Conservation (phyloP, 331 rosid genomes). For the Pyracantha coccinea region DNA sequence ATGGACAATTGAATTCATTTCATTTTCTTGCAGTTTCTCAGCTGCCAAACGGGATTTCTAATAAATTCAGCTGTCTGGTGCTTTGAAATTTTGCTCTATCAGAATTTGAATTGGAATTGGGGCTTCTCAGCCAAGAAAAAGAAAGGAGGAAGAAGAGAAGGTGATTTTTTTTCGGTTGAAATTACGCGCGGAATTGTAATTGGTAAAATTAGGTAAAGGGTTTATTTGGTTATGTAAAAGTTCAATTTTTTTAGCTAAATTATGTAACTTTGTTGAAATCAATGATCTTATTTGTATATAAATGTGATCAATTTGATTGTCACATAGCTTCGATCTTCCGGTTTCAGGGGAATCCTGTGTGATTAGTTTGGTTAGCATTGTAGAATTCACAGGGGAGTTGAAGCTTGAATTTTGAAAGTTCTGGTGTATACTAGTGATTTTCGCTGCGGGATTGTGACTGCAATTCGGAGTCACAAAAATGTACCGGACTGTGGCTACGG, state of each 20-base stretch:
- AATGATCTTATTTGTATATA: background rate
- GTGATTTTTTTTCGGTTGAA: background rate
- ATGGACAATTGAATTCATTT: conserved; percentile 1
- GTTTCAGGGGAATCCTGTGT: conserved; percentile 17
- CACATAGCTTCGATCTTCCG: background rate
- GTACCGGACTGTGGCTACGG: conserved; percentile 71
- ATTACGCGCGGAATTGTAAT: background rate
- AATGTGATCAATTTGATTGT: background rate
- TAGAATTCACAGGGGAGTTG: conserved; percentile 19
- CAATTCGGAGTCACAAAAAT: conserved; percentile 33
- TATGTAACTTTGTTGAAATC: background rate
- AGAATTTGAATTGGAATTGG: background rate
- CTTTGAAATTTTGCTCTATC: background rate
- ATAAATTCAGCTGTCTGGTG: conserved; percentile 15
- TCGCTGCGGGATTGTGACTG: conserved; percentile 22
- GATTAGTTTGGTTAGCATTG: conserved; percentile 10
- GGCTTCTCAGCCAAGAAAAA: background rate
- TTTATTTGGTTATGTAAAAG: background rate
- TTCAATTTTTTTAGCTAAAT: background rate
- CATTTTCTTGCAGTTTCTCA: conserved; percentile 10
- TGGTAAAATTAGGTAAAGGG: background rate
- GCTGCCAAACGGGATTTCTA: conserved; percentile 11
- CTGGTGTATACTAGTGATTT: conserved; percentile 21
- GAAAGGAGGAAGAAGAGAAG: background rate
- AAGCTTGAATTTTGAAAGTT: conserved; percentile 18